Conservation (phyloP, 495 filamentous ascomycete genomes). For the Daldinia grandis region DNA sequence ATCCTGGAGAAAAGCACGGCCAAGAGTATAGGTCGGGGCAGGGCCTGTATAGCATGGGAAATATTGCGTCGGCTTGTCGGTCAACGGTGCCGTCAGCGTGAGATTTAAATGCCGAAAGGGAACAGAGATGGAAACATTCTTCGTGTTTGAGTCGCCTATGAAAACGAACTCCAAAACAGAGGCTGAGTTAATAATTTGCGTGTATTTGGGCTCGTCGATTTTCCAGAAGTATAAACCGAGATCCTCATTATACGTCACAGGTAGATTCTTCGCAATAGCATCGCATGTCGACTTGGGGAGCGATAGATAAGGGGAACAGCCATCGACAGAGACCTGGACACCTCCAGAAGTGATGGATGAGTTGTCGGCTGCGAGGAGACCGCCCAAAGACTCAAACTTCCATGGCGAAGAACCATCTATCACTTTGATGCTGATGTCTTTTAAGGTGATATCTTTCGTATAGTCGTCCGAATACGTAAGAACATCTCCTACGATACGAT, state of each 20-base stretch:
- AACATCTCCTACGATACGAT: slow-evolving; percentile 47
- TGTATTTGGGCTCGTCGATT: slow-evolving; percentile 50
- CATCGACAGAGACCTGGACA: slow-evolving; percentile 47
- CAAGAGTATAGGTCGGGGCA: slow-evolving; percentile 50
- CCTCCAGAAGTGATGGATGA: slow-evolving; percentile 36
- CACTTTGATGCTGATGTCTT: slow-evolving; percentile 55
- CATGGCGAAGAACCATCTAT: slow-evolving; percentile 56
- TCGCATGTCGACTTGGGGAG: slow-evolving; percentile 61
- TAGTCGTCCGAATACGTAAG: slow-evolving; percentile 45
- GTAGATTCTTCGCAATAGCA: slow-evolving; percentile 56
- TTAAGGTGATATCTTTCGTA: slow-evolving; percentile 45
- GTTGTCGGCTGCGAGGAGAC: slow-evolving; percentile 51
- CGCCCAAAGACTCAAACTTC: slow-evolving; percentile 45
- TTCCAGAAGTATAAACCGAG: slow-evolving; percentile 64
- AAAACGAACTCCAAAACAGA: slow-evolving; percentile 62
- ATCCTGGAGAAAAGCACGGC: slow-evolving; percentile 66
- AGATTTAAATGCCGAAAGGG: slow-evolving; percentile 64
- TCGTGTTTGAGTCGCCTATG: slow-evolving; percentile 36
- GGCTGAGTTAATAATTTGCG: slow-evolving; percentile 55
- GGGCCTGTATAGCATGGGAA: slow-evolving; percentile 59
- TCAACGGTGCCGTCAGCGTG: slow-evolving; percentile 58
- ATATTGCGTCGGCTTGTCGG: slow-evolving; percentile 54
- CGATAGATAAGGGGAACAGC: slow-evolving; percentile 58
- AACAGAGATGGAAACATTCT: slow-evolving; percentile 60
- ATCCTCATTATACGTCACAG: slow-evolving; percentile 51